Conservation (phyloP, 495 filamentous ascomycete genomes). For the Aspergillus panamensis region DNA sequence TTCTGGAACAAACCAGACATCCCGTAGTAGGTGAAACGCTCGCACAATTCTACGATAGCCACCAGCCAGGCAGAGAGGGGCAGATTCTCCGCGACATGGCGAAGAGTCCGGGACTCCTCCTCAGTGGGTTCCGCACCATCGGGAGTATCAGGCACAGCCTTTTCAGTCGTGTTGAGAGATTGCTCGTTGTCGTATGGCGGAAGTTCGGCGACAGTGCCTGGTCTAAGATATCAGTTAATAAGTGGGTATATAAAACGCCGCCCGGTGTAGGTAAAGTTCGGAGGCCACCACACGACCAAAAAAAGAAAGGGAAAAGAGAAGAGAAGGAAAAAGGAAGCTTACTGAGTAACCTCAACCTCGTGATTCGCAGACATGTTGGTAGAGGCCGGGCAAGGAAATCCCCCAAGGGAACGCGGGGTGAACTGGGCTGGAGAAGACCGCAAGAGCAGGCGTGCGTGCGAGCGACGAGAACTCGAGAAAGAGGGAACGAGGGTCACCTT, state of each 20-base stretch:
- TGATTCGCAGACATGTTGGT: slow-evolving; percentile 33
- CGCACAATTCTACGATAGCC: slow-evolving; percentile 59
- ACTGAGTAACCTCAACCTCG: slow-evolving; percentile 38
- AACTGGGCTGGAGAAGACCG: slow-evolving; percentile 9
- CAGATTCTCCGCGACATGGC: slow-evolving; percentile 54
- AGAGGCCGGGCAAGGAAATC: slow-evolving; percentile 15
- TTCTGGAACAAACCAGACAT: slow-evolving; percentile 54
- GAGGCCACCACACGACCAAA: too few relatives aligned
- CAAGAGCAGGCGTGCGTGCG: slow-evolving; percentile 9
- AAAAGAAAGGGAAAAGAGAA: neutral
- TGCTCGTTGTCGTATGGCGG: slow-evolving; percentile 29
- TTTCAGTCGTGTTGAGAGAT: slow-evolving; percentile 32
- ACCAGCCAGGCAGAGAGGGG: slow-evolving; percentile 58
- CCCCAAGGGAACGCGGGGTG: slow-evolving; percentile 4
- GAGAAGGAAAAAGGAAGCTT: slow-evolving; percentile 17
- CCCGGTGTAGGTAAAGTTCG: too few relatives aligned
- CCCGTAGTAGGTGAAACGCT: slow-evolving; percentile 68
- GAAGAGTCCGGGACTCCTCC: slow-evolving; percentile 47
- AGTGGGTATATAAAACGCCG: too few relatives aligned
- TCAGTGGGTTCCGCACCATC: slow-evolving; percentile 55
- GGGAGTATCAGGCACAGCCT: slow-evolving; percentile 29
- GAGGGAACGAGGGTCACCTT: slow-evolving; percentile 20
- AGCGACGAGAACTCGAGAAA: neutral
- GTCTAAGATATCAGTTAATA: too few relatives aligned
- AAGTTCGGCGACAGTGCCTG: neutral